Evolutionary conservation across 2,329 filamentous ascomycete genomes (phyloP).

Genomic region (Claviceps spartinae): DNA sequence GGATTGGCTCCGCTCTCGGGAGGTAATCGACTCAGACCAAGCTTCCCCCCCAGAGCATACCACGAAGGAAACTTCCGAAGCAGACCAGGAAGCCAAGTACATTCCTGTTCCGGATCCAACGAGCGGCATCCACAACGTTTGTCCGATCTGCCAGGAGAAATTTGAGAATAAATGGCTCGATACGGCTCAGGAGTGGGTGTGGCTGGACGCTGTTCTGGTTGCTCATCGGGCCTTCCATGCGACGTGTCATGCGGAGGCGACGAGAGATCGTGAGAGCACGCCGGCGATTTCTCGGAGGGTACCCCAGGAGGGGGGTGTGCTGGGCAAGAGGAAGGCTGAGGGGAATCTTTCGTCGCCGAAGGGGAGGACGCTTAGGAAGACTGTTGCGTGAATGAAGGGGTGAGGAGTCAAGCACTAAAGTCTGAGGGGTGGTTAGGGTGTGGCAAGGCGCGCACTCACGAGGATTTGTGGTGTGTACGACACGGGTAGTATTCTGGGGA

Average conservation of each 20-base stretch:
- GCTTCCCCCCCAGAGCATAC: constrained; percentile 20
- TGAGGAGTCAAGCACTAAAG: constrained; percentile 13
- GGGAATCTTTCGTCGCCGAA: constrained; percentile 30
- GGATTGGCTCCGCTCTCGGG: constrained; percentile 84
- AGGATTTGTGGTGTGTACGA: too few species aligned
- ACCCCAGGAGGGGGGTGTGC: constrained; percentile 41
- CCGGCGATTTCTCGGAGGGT: constrained; percentile 33
- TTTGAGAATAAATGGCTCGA: constrained; percentile 90
- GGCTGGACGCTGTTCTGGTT: constrained; percentile 75
- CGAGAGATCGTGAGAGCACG: constrained; percentile 43
- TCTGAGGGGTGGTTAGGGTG: constrained; percentile 11
- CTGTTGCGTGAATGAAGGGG: too few species aligned
- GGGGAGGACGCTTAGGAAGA: constrained; percentile 21
- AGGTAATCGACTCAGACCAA: constrained; percentile 57
- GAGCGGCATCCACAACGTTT: constrained; percentile 60
- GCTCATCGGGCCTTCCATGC: constrained; percentile 76
- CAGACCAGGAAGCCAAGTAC: constrained; percentile 42
- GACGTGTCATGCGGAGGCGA: constrained; percentile 76
- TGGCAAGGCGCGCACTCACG: too few species aligned
- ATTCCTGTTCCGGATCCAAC: constrained; percentile 75
- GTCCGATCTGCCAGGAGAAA: constrained; percentile 89
- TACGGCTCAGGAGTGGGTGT: constrained; percentile 91
- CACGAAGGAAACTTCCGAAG: constrained; percentile 22
- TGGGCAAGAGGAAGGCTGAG: constrained; percentile 67
- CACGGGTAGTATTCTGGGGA: too few species aligned